A percentile compares a stretch with the other conserved stretches of the same genome.
phyloP scores from a whole-genome alignment of 345 rosid species.

The Firmiana major region DNA sequence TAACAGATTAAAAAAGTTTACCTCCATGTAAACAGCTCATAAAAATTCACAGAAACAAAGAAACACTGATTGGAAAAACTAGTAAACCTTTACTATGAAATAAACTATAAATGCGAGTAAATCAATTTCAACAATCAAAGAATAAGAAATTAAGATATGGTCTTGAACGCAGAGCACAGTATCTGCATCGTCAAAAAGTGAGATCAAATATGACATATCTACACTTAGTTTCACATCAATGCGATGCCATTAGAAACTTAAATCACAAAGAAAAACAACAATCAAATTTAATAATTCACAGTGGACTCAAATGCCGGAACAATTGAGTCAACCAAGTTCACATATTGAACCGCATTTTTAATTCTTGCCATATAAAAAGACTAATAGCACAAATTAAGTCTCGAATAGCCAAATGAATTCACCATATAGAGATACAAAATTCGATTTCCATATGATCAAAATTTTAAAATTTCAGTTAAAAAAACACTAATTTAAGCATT shows the following conservation, averaged over 20 bases:
- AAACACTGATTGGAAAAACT: neutral
- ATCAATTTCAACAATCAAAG: neutral
- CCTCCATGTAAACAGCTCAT: neutral
- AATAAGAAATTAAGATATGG: neutral
- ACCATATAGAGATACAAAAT: neutral
- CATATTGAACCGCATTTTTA: neutral
- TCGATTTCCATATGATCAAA: neutral
- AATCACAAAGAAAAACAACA: constrained; percentile 1
- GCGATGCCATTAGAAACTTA: neutral
- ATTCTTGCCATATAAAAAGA: neutral
- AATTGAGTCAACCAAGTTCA: neutral
- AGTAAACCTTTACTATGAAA: neutral
- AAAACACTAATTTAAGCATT: neutral
- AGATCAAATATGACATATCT: neutral
- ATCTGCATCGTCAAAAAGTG: neutral
- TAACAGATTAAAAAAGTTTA: constrained; percentile 1
- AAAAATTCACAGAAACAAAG: neutral
- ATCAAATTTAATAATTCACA: neutral
- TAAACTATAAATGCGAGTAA: neutral
- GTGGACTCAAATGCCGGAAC: neutral
- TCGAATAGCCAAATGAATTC: neutral
- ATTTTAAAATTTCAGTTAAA: neutral
- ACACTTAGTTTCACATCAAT: neutral
- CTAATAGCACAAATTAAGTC: neutral
- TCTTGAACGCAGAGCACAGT: neutral